Percentiles rank a stretch among this genome's conserved stretches.
Conservation (phyloP, 2,329 filamentous ascomycete species). For the Scolecobasidium constrictum region DNA sequence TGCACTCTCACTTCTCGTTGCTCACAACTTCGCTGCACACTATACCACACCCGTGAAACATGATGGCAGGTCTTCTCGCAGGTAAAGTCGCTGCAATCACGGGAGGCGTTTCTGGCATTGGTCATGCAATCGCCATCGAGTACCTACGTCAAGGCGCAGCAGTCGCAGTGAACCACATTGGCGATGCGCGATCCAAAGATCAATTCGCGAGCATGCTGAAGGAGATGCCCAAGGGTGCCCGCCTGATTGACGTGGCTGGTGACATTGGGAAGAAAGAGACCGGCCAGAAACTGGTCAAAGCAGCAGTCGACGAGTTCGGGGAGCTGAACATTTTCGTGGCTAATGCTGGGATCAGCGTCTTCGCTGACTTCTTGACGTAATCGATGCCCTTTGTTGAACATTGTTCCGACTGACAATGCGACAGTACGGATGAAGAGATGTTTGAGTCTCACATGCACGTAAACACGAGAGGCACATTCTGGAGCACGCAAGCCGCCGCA, state of each 20-base stretch:
- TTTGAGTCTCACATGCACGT: conserved; percentile 62
- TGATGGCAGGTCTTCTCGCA: conserved; percentile 40
- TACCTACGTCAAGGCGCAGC: conserved; percentile 68
- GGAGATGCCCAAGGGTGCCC: conserved; percentile 19
- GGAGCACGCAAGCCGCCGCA: conserved; percentile 73
- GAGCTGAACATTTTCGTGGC: conserved; percentile 60
- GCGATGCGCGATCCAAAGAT: conserved; percentile 36
- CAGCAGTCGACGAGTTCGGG: conserved; percentile 51
- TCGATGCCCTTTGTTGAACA: conserved; percentile 12
- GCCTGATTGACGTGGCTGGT: conserved; percentile 56
- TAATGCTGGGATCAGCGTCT: conserved; percentile 82
- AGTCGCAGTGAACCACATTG: conserved; percentile 73
- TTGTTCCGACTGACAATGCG: background rate
- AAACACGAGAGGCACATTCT: conserved; percentile 79
- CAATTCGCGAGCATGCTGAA: conserved; percentile 37
- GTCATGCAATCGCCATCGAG: conserved; percentile 70
- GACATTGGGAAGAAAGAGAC: conserved; percentile 70
- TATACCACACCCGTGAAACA: too few relatives aligned
- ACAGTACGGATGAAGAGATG: conserved; percentile 1
- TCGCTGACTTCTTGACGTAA: conserved; percentile 72
- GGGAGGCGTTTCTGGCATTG: conserved; percentile 77
- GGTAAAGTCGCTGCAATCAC: conserved; percentile 79
- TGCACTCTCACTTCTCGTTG: too few relatives aligned
- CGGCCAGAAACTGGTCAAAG: conserved; percentile 53
- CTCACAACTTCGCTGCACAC: too few relatives aligned